A percentile compares a stretch with the other conserved stretches of the same genome.
phyloP scores from a whole-genome alignment of 805 yeast species.

The Candida verbasci region DNA sequence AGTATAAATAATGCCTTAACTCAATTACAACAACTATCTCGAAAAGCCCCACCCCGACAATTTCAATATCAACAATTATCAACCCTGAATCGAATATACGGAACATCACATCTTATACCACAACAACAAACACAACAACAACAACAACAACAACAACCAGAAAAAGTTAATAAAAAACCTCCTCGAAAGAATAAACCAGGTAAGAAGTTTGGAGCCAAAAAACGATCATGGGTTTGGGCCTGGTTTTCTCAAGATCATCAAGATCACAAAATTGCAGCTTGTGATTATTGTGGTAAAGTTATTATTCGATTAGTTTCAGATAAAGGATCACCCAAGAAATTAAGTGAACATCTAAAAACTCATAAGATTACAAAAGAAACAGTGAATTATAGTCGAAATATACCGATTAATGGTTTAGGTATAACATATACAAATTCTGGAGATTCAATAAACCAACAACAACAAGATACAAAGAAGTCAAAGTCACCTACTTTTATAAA shows the following conservation, averaged over 20 bases:
- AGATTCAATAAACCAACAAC: slow-evolving; percentile 14
- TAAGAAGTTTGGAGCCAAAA: slow-evolving; percentile 56
- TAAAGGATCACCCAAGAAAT: slow-evolving; percentile 57
- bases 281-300: slow-evolving; percentile 50
- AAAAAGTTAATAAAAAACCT: background rate
- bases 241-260: slow-evolving; percentile 52
- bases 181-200: slow-evolving; percentile 31
- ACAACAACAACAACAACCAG: background rate
- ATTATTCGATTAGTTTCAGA: slow-evolving; percentile 47
- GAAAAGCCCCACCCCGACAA: no score
- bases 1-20: no score
- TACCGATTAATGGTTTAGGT: slow-evolving; percentile 36
- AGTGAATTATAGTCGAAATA: slow-evolving; percentile 36
- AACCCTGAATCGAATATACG: background rate
- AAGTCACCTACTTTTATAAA: no score
- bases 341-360: slow-evolving; percentile 52
- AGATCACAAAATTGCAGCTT: slow-evolving; percentile 48
- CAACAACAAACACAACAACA: background rate
- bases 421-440: slow-evolving; percentile 30
- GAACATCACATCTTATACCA: background rate
- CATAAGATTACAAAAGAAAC: slow-evolving; percentile 43
- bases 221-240: slow-evolving; percentile 60
- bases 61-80: no score
- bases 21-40: no score
- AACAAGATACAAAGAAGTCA: slow-evolving; percentile 3